These are phyloP conservation scores for Ceratocystis diversiconidia DNA, from an alignment of 2,329 filamentous ascomycete genomes.

Conservation along the genomic window DNA sequence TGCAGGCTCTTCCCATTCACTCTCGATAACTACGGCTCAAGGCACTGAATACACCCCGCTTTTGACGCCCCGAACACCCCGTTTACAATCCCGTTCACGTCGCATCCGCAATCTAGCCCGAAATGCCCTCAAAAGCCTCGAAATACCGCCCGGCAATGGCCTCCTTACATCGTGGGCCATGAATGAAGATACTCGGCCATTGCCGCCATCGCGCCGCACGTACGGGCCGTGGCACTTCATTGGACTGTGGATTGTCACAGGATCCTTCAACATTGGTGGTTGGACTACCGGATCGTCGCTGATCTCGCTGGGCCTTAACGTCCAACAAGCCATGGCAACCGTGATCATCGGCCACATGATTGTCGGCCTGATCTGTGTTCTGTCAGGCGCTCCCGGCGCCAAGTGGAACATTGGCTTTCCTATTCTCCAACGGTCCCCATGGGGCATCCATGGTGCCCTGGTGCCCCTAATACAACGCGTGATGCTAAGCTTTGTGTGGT, in stretches of 20 bases:
- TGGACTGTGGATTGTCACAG: constrained; percentile 25
- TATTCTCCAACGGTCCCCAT: constrained; percentile 28
- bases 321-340: constrained; percentile 31
- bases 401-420: constrained; percentile 32
- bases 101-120: not conserved
- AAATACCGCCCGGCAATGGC: constrained; percentile 7
- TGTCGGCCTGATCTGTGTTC: constrained; percentile 30
- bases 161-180: constrained; percentile 12
- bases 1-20: not conserved
- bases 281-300: constrained; percentile 27
- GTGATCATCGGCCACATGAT: constrained; percentile 32
- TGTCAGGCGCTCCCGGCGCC: constrained; percentile 29
- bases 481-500: constrained; percentile 38
- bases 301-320: constrained; percentile 31
- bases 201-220: constrained; percentile 23
- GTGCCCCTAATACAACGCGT: constrained; percentile 32
- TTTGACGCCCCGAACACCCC: not conserved
- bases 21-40: not conserved
- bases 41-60: not conserved
- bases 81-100: not conserved
- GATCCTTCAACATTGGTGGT: constrained; percentile 26
- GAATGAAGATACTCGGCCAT: constrained; percentile 24
- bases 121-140: not conserved
- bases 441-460: constrained; percentile 30
- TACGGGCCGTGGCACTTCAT: constrained; percentile 26